Base-by-base conservation (phyloP, 768 basidiomycete genomes). In the Amanita phalloides region DNA sequence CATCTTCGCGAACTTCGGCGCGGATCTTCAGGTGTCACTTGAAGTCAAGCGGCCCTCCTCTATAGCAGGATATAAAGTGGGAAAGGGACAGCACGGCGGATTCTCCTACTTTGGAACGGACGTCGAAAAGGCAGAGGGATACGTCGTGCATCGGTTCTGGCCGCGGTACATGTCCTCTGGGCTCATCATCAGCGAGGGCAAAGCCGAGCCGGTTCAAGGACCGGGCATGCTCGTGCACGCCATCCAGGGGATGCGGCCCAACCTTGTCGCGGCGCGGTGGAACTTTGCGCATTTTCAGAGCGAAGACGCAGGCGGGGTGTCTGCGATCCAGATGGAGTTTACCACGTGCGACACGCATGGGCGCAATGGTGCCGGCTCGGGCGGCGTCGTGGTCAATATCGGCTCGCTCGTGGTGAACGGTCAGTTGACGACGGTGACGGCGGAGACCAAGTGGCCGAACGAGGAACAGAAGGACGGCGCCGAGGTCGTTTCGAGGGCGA, bases 191-290 rank as follows among this genome's bases (percentile, higher is more conserved):
- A 65, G 71, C 56, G 76, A 81, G 30, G 89, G 88, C 41, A 67
- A 78, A 53, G 84, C 84, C 5, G 67, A 70, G 51, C 45, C 71
- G 6, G 67, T 80, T 50, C 64, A 76, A 30, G 88, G 86, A 41
- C 70, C 76, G 35, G 90, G 90, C 26, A 89, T 92, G 86, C 82
- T 95, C 65, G 77, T 94, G 17, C 90, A 95, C 66, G 95, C 95
- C 42, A 96, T 98, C 64, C 95, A 98, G 64, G 96, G 95, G 65
- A 95, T 99, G 91, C 80, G 92, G 6, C 93, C 95, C 45, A 89
- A 99, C 68, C 77, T 91, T 51, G 81, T 96, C 59, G 96, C 96
- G 11, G 73, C 89, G 17, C 70, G 86, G 7, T 99, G 96, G 96
- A 97, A 98, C 71, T 99, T 98, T 69, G 84, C 74, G 26, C 76